Conservation (phyloP, 306 rosid genomes). For the Dicorynia guianensis region DNA sequence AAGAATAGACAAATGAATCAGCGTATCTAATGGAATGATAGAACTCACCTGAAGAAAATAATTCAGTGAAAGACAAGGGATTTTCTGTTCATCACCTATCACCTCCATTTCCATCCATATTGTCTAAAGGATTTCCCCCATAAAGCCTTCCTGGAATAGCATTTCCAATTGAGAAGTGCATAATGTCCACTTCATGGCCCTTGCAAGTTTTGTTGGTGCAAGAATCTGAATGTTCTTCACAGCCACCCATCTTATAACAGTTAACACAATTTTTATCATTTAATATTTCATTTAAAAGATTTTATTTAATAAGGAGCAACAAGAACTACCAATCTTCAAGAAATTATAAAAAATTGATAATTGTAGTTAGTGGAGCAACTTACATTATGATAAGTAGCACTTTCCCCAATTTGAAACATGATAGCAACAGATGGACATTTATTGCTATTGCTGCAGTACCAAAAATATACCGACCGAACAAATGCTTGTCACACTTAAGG, state of each 20-base stretch:
- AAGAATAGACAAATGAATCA: constrained; percentile 27
- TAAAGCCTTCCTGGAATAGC: constrained; percentile 95
- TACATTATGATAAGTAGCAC: constrained; percentile 81
- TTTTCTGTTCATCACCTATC: constrained; percentile 69
- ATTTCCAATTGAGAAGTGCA: constrained; percentile 94
- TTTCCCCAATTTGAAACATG: constrained; percentile 90
- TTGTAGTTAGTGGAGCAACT: constrained; percentile 41
- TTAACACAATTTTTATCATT: constrained; percentile 29
- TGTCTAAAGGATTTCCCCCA: constrained; percentile 82
- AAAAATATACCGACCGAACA: constrained; percentile 36
- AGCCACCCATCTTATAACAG: constrained; percentile 89
- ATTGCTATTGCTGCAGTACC: constrained; percentile 62
- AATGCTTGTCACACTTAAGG: constrained; percentile 26
- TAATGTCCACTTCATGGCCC: constrained; percentile 92
- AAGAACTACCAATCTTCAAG: constrained; percentile 6
- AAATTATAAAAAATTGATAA: neutral
- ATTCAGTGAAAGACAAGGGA: constrained; percentile 24
- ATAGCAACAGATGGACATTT: constrained; percentile 94
- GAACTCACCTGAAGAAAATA: constrained; percentile 35
- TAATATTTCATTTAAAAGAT: constrained; percentile 22
- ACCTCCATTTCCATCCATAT: constrained; percentile 72
- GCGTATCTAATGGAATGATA: constrained; percentile 14
- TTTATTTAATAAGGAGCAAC: constrained; percentile 12
- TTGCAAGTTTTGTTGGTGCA: constrained; percentile 90
- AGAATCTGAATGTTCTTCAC: constrained; percentile 65